Evolutionary conservation across 2,329 filamentous ascomycete genomes (phyloP).

Genomic region (Stachybotrys elegans): DNA sequence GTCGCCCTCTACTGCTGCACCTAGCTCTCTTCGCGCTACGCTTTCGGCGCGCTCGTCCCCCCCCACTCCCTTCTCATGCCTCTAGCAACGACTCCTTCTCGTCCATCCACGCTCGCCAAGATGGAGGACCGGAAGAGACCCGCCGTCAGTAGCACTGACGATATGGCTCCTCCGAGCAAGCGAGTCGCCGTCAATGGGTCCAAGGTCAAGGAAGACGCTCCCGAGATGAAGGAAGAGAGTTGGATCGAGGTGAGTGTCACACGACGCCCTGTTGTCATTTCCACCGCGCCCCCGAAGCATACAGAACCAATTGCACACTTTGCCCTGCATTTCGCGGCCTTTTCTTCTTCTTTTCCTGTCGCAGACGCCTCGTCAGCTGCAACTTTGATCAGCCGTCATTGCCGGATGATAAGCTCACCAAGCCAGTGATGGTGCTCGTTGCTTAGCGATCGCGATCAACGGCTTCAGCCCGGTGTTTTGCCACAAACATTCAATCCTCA

Average conservation of each 20-base stretch:
- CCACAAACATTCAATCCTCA: neutral
- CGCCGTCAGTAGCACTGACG: conserved; percentile 72
- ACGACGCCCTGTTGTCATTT: conserved; percentile 21
- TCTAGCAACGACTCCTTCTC: conserved; percentile 71
- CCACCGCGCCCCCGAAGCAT: conserved; percentile 7
- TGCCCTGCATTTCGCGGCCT: neutral
- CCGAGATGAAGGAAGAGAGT: conserved; percentile 53
- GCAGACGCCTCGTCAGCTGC: conserved; percentile 12
- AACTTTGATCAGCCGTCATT: conserved; percentile 21
- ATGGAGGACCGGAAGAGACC: conserved; percentile 99
- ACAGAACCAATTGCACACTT: neutral
- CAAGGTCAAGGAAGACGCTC: conserved; percentile 49
- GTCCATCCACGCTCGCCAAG: conserved; percentile 80
- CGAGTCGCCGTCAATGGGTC: conserved; percentile 83
- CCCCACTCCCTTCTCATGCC: conserved; percentile 93
- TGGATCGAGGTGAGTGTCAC: conserved; percentile 62
- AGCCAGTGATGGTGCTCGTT: conserved; percentile 30
- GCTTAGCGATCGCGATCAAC: conserved; percentile 23
- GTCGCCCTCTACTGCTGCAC: conserved; percentile 21
- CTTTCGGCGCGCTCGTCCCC: conserved; percentile 26
- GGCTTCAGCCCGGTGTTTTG: no score
- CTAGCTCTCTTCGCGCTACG: conserved; percentile 35
- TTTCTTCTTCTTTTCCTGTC: conserved; percentile 6
- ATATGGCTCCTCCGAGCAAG: conserved; percentile 85
- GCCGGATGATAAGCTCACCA: conserved; percentile 29